phyloP scores from a whole-genome alignment of 1,139 yeast species.

The Geotrichum candidum region DNA sequence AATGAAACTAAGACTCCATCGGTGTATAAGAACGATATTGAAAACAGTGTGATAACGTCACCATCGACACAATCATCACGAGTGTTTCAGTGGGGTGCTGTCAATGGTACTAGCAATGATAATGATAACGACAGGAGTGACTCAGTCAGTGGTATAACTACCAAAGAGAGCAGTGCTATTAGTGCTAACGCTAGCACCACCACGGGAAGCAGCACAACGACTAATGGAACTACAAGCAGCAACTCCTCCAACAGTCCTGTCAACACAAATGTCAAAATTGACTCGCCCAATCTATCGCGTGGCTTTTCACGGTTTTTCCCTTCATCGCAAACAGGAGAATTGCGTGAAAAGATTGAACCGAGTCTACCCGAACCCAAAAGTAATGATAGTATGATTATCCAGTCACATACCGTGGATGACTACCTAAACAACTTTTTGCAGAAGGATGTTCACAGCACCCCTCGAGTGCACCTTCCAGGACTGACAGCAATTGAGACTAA shows the following conservation, averaged over 20 bases:
- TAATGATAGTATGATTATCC: not conserved
- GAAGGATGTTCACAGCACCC: not conserved
- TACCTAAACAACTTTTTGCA: not conserved
- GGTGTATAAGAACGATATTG: not conserved
- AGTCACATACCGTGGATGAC: not conserved
- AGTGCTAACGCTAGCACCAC: not conserved
- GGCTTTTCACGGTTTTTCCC: slow-evolving; percentile 13
- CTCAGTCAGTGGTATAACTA: not conserved
- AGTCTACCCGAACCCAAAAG: not conserved
- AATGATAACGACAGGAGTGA: not conserved
- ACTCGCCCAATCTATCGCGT: not conserved
- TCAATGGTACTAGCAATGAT: slow-evolving; percentile 2
- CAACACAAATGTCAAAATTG: not conserved
- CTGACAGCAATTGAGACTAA: not conserved
- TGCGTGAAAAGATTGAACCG: not conserved
- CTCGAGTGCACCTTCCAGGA: not conserved
- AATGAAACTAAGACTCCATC: not conserved
- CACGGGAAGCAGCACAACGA: not conserved
- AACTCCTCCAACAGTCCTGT: not conserved
- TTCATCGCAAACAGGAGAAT: not conserved
- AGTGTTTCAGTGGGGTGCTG: not conserved
- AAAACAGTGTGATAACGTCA: not conserved
- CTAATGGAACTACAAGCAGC: not conserved
- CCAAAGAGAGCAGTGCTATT: not conserved
- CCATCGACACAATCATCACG: not conserved